phyloP scores from a whole-genome alignment of 139 green algal genomes.

The Gonium pectorale region DNA sequence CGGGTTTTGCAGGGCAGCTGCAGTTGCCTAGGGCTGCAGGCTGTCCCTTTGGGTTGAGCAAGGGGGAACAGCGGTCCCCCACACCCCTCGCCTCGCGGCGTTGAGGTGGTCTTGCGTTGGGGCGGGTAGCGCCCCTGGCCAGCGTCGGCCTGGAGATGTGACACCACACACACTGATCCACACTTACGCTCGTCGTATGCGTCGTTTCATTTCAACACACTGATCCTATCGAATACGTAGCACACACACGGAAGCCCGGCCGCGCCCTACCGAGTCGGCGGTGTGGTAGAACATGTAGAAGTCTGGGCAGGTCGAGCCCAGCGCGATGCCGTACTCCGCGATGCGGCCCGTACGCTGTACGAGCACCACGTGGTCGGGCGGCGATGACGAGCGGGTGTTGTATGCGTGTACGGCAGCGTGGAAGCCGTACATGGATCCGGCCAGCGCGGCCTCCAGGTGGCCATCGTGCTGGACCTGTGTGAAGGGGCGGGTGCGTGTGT shows the following conservation, averaged over 20 bases:
- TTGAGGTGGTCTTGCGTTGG: no score
- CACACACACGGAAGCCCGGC: not conserved
- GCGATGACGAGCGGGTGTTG: not conserved
- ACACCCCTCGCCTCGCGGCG: no score
- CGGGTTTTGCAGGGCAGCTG: no score
- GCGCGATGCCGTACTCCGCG: conserved; percentile 21
- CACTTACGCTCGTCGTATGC: not conserved
- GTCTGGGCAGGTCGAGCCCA: conserved; percentile 7
- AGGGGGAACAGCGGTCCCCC: no score
- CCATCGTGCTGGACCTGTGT: conserved; percentile 5
- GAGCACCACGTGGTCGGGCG: not conserved
- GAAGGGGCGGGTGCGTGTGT: not conserved
- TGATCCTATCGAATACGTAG: not conserved
- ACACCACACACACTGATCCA: not conserved
- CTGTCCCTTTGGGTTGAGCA: no score
- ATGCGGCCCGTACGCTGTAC: not conserved
- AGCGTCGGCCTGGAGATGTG: not conserved
- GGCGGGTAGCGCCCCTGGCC: no score
- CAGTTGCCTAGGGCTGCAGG: no score
- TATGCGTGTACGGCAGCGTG: conserved; percentile 13
- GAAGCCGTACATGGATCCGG: conserved; percentile 13
- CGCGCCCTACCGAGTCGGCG: not conserved
- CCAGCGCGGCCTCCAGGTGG: conserved; percentile 10
- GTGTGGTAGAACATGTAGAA: conserved; percentile 6
- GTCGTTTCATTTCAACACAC: not conserved